Conservation (phyloP, 805 yeast genomes). For the Limtongia smithiae region DNA sequence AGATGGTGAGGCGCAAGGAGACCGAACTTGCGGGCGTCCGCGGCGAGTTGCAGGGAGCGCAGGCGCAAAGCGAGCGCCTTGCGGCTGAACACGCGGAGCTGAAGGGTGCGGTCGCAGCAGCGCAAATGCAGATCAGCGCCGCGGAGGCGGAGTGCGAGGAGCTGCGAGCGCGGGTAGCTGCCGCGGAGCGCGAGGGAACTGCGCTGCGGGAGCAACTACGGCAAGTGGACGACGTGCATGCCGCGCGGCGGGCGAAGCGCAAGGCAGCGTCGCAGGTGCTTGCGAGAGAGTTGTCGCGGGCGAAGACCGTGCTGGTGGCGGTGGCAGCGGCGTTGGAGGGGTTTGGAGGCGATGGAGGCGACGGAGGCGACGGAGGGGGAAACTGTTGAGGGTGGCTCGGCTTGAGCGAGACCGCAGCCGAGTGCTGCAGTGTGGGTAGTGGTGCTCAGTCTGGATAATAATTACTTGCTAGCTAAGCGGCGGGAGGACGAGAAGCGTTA, state of each 20-base stretch:
- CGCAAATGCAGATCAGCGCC: slow-evolving; percentile 30
- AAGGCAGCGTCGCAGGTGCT: slow-evolving; percentile 1
- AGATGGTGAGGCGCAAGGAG: slow-evolving; percentile 38
- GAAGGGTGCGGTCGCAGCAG: slow-evolving; percentile 32
- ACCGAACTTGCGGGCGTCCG: too few relatives aligned
- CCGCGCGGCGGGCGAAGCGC: slow-evolving; percentile 3
- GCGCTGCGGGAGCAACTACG: slow-evolving; percentile 33
- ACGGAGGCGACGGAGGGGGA: background rate
- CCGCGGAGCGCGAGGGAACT: slow-evolving; percentile 27
- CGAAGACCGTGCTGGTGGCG: background rate
- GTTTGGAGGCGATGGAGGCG: background rate
- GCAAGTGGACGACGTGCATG: slow-evolving; percentile 6
- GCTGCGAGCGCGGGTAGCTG: background rate
- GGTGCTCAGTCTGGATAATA: too few relatives aligned
- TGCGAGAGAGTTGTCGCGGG: background rate
- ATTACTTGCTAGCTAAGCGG: too few relatives aligned
- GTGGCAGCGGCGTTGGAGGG: background rate
- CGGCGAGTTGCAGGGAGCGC: slow-evolving; percentile 31
- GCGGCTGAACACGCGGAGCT: slow-evolving; percentile 32
- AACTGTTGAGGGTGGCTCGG: too few relatives aligned
- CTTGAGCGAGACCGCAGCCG: too few relatives aligned
- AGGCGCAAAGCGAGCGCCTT: slow-evolving; percentile 32
- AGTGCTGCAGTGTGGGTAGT: too few relatives aligned
- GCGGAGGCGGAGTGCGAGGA: slow-evolving; percentile 22
- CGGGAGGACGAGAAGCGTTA: slow-evolving; percentile 7